Percentiles rank a stretch among this genome's conserved stretches.
These are phyloP conservation scores for Plasmodium coatneyi DNA, from an alignment of 169 alveolate genomes.

Conservation along the genomic window DNA sequence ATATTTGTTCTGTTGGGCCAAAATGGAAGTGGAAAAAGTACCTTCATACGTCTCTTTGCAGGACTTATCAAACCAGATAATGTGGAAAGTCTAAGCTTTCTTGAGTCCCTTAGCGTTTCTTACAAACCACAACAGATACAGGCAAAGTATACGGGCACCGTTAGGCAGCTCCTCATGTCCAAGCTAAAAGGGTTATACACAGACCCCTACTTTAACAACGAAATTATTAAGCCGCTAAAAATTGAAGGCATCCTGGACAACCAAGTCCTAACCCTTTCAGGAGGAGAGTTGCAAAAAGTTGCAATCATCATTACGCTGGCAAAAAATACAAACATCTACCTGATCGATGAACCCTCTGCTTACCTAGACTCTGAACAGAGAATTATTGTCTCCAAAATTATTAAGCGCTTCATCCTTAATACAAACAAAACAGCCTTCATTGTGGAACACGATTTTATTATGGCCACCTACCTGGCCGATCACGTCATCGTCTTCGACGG, in stretches of 20 bases:
- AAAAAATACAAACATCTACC: constrained; percentile 98
- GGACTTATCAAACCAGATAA: constrained; percentile 95
- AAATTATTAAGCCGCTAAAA: constrained; percentile 96
- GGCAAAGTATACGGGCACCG: constrained; percentile 98
- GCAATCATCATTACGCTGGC: constrained; percentile 98
- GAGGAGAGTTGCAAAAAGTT: constrained; percentile 99
- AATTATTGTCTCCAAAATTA: constrained; percentile 98
- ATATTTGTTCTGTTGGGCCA: constrained; percentile 98
- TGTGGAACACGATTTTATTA: constrained; percentile 99
- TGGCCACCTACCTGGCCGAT: constrained; percentile 99
- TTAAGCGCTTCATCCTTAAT: constrained; percentile 97
- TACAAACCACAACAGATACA: constrained; percentile 98
- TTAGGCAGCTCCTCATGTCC: constrained; percentile 92
- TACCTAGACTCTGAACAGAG: constrained; percentile 99
- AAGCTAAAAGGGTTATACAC: constrained; percentile 93
- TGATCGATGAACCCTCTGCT: constrained; percentile 99
- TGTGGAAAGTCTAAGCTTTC: constrained; percentile 82
- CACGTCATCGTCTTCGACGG: constrained; percentile 99
- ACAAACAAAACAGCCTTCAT: constrained; percentile 98
- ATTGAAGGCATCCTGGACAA: constrained; percentile 95
- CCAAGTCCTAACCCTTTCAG: constrained; percentile 96
- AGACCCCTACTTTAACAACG: constrained; percentile 96
- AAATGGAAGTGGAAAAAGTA: constrained; percentile 99
- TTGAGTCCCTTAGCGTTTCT: constrained; percentile 95
- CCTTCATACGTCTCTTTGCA: constrained; percentile 97